Conservation (phyloP, 306 rosid genomes). For the Fragaria nilgerrensis region DNA sequence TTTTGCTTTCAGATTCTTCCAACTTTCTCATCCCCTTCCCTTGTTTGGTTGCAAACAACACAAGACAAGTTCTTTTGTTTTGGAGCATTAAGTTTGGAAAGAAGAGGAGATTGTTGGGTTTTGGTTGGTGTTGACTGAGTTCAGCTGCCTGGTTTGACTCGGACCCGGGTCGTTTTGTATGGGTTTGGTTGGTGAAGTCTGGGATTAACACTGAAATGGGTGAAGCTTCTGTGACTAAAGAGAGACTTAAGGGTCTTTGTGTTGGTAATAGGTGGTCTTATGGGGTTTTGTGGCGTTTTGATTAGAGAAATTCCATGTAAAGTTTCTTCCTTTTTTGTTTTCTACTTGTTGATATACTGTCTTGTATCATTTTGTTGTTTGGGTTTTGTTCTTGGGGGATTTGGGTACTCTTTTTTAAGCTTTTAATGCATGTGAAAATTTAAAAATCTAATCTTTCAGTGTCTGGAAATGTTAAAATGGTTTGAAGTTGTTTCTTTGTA, state of each 20-base stretch:
- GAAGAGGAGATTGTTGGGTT: slow-evolving; percentile 12
- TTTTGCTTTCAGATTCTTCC: slow-evolving; percentile 24
- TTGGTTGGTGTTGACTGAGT: slow-evolving; percentile 7
- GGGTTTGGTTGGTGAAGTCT: slow-evolving; percentile 26
- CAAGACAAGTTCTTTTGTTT: neutral
- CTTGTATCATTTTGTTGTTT: neutral
- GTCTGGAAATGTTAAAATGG: neutral
- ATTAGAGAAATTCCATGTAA: slow-evolving; percentile 62
- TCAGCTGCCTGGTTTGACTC: slow-evolving; percentile 20
- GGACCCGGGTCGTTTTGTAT: slow-evolving; percentile 28
- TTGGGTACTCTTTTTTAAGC: neutral
- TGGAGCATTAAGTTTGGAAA: slow-evolving; percentile 1
- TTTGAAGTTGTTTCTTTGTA: neutral
- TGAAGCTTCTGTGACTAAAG: slow-evolving; percentile 36
- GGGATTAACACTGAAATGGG: slow-evolving; percentile 33
- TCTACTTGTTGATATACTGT: slow-evolving; percentile 2
- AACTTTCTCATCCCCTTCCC: slow-evolving; percentile 8
- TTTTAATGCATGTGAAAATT: neutral
- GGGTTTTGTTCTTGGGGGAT: neutral
- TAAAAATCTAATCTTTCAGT: slow-evolving; percentile 2
- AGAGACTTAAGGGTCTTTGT: slow-evolving; percentile 58
- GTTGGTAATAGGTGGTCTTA: slow-evolving; percentile 64
- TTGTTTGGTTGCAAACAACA: slow-evolving; percentile 8
- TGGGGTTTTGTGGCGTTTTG: slow-evolving; percentile 76
- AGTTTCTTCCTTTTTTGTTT: slow-evolving; percentile 21